Evolutionary conservation across 768 basidiomycete genomes (phyloP), one percentile per base, ranked within the genome.

Genomic region (Pleurotus giganteus): DNA sequence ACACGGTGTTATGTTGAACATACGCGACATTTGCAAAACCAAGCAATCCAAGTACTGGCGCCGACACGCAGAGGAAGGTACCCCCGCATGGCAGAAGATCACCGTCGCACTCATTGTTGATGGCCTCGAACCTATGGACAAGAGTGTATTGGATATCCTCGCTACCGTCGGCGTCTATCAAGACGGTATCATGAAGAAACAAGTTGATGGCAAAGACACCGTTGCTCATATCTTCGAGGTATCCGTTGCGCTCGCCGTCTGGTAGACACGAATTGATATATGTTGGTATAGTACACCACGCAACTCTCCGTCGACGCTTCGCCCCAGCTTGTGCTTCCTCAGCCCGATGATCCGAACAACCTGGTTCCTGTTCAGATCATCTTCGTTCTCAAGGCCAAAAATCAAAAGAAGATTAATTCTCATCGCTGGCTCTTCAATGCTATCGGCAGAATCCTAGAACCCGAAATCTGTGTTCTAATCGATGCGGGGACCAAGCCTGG

Each of bases 401-500:
- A 96, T 73, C 86, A 91, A 68, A 95, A 94, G 79, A 95, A 96
- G 76, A 94, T 94, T 71, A 94, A 94, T 65, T 92, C 91, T 52
- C 94, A 96, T 71, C 85, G 94, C 37, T 96, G 94, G 94, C 76
- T 96, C 24, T 95, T 98, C 79, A 95, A 98, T 61, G 94, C 91
- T 21, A 88, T 98, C 50, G 93, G 92, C 3, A 83, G 76, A 63
- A 86, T 88, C 61, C 70, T 96, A 37, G 80, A 91, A 84, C 95
- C 95, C 4, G 93, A 97, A 65, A 84, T 88, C 46, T 95, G 94
- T 69, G 88, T 96, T 57, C 80, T 98, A 28, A 82, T 98, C 58
- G 95, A 97, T 67, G 95, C 94, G 4, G 95, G 95, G 58, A 98
- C 95, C 4, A 98, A 97, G 69, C 95, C 95, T 1, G 95, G 94